Evolutionary conservation across 345 rosid genomes (phyloP), one percentile per base, ranked within the genome.

Genomic region (Brassica juncea): DNA sequence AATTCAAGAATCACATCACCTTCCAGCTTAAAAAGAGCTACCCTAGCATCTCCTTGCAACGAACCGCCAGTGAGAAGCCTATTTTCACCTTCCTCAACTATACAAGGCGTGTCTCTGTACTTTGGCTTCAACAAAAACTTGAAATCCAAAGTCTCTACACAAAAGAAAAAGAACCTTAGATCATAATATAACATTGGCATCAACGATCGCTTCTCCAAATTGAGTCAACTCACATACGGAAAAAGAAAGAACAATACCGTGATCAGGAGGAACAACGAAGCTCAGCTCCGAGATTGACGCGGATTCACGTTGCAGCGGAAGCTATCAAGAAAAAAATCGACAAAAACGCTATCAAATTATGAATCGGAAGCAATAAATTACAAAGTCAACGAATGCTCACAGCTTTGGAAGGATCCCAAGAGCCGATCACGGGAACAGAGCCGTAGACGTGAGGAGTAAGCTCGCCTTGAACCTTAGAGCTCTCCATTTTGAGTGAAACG

Each of bases 71-170:
- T 84, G 14, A 95, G 92, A 62, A 88, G 80, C 72, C 98, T 82
- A 30, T 91, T 87, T 28, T 92, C 86, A 72, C 99, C 99, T 73
- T 95, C 98, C 89, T 95, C 99, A 16, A 90, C 94, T 66, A 90
- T 84, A 70, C 87, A 91, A 34, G 93, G 98, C 19, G 72, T 64
- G 66, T 79, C 85, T 28, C 86, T 73, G 62, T 86, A 4, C 82
- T 89, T 95, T 66, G 99, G 96, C 93, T 93, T 95, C 92, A 95
- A 85, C 78, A 95, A 85, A 85, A 95, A 95, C 90, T 95, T 95
- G 87, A 95, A 93, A 83, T 93, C 99, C 90, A 95, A 84, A 80
- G 98, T 90, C 87, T 93, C 98, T 91, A 80, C 23, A 77, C 72
- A 44, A 44, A 2, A 44, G 0, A 0, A 44, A 4, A 44, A 44